Evolutionary conservation across 441 rosid species (phyloP), one percentile per base, ranked within the genome.

Genomic region (Croton setiger): DNA sequence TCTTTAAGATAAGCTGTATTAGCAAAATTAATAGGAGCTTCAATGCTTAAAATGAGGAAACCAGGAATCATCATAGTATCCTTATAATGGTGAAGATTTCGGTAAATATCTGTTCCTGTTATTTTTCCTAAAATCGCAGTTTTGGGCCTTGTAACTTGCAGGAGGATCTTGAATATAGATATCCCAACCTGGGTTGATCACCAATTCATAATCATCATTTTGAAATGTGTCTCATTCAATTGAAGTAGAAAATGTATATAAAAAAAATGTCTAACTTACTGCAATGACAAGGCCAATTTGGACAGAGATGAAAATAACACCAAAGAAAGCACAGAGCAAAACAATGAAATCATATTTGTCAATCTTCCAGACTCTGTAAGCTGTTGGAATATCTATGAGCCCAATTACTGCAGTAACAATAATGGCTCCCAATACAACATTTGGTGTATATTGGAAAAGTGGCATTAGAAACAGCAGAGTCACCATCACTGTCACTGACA

Each of bases 401-500:
- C 97, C 96, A 63, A 91, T 70, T n/a, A 93, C 98, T 1, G 98
- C 98, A 3, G 96, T 81, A 8, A 89, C 93, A 1, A 93, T 93
- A 77, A 93, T 93, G 11, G 97, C 94, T 6, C 92, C 98, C 51
- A 93, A 75, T 11, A 91, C 91, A 0, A 93, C 87, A 52, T 91
- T 89, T 0, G 98, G 98, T 13, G 98, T 93, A 86, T 91, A 93
- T 52, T 87, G 90, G 73, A 93, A 93, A 15, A 93, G 84, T 1
- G 98, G 98, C 97, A 93, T 89, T 21, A 93, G 79, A 75, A 93
- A 88, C 49, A 93, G 93, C 0, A 93, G 87, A 0, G 98, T 80
- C 51, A 93, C 96, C 98, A 93, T 93, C 12, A 93, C 94, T 0
- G 98, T 91, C 48, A 88, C 80, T 3, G 97, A 91, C 98, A 93